phyloP scores from a whole-genome alignment of 129 eudicot genomes.

The Escallonia herrerae region DNA sequence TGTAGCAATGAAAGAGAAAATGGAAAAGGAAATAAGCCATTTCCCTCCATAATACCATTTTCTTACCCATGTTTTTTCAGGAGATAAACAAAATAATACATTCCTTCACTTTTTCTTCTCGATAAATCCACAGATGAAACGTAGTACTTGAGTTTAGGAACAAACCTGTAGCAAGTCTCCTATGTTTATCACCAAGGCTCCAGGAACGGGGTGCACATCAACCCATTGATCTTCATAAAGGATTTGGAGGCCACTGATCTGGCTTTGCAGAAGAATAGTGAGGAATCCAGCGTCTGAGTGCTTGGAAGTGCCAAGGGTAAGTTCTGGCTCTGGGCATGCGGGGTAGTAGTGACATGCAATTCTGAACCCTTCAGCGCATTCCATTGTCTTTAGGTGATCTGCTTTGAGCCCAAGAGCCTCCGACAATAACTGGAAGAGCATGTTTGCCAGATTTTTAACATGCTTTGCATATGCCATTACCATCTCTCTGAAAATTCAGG shows the following conservation, averaged over 20 bases:
- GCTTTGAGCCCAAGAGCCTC: conserved; percentile 47
- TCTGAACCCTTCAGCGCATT: conserved; percentile 26
- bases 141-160: too few species aligned
- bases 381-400: conserved; percentile 26
- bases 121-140: not conserved
- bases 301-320: conserved; percentile 40
- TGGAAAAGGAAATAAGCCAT: too few species aligned
- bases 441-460: conserved; percentile 20
- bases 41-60: too few species aligned
- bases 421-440: conserved; percentile 32
- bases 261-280: conserved; percentile 53
- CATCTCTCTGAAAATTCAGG: conserved; percentile 29
- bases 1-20: too few species aligned
- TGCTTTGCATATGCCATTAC: conserved; percentile 34
- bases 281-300: conserved; percentile 50
- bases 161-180: conserved; percentile 61
- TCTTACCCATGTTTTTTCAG: too few species aligned
- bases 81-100: too few species aligned
- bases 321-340: conserved; percentile 57
- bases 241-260: conserved; percentile 53
- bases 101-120: not conserved
- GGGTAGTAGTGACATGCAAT: conserved; percentile 49
- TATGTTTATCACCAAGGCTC: conserved; percentile 45
- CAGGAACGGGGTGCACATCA: conserved; percentile 29
- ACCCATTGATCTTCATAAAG: conserved; percentile 42